Base-by-base conservation (phyloP, 805 yeast species). In the Maudiozyma pseudohumilis region DNA sequence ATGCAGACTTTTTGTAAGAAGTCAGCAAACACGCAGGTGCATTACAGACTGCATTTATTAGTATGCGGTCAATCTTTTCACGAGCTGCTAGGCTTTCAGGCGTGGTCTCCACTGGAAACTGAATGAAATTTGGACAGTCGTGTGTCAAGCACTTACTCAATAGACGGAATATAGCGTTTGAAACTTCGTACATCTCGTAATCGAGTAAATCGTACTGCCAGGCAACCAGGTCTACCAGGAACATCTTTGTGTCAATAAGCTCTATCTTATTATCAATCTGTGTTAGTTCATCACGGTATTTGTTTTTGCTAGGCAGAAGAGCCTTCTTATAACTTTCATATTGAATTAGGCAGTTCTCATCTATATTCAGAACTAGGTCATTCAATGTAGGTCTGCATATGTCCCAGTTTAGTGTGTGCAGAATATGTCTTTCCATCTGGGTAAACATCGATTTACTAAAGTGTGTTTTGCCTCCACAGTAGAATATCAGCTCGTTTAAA, bases 341-440 rank as follows among this genome's bases (percentile, higher is more conserved):
- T 46, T 56, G 69, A 23, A 57, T 59, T 42, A 55, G 56, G 56
- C 63, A 74, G 66, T 47, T 63, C 39, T 66, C 71, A 40, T 63
- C 64, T 31, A 60, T 61, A 38, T 61, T 60, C 36, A 68, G 50
- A 22, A 63, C 53, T 60, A 70, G 77, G 42, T 72, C 69, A 36
- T 63, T 65, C 29, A 69, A 51, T 41, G 71, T 68, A 1, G 92
- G 85, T 45, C 76, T 83, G 30, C 71, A 72, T 36, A 85, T 63
- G 21, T 67, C 66, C 95, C 85, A 84, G 45, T 73, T 77, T 50
- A 86, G 69, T 4, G 82, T 82, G 43, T 71, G 66, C 54, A 79
- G 66, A 40, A 80, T 75, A 52, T 82, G 89, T 48, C 73, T 65
- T 59, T 82, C 94, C 88, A 81, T 82, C 59, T 81, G 88, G 35